Percentiles rank a stretch among this genome's conserved stretches.
These are phyloP conservation scores for Schizopora paradoxa DNA, from an alignment of 1,284 basidiomycete genomes.

Conservation along the genomic window DNA sequence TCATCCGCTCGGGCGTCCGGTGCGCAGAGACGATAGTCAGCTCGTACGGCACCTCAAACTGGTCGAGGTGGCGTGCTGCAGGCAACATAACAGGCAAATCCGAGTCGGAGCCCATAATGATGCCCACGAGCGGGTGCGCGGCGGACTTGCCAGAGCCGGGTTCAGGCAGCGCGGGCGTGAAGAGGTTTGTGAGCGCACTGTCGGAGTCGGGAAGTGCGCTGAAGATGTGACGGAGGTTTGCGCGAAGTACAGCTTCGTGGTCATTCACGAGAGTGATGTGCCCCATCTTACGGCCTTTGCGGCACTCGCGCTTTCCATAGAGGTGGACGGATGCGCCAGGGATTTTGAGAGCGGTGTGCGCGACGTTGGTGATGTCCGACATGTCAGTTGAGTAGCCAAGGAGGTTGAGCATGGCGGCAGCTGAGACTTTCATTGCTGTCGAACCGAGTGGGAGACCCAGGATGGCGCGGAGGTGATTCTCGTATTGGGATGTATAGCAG, in stretches of 20 bases:
- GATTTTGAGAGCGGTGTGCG: conserved; percentile 51
- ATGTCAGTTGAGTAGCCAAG: conserved; percentile 74
- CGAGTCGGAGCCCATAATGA: conserved; percentile 99
- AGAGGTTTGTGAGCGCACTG: conserved; percentile 45
- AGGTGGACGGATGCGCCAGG: conserved; percentile 85
- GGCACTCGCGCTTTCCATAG: conserved; percentile 89
- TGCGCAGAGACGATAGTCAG: conserved; percentile 96
- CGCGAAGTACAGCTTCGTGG: conserved; percentile 73
- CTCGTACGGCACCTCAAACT: conserved; percentile 86
- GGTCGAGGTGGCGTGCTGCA: conserved; percentile 80
- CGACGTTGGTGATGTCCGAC: conserved; percentile 52
- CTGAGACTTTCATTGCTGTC: conserved; percentile 83
- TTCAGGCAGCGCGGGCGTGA: conserved; percentile 44
- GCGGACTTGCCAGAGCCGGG: conserved; percentile 54
- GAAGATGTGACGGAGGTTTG: conserved; percentile 68
- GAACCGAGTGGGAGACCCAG: conserved; percentile 87
- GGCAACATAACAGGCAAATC: conserved; percentile 92
- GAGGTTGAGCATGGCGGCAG: conserved; percentile 93
- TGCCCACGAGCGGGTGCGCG: conserved; percentile 77
- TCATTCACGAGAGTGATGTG: conserved; percentile 90
- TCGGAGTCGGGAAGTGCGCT: conserved; percentile 51
- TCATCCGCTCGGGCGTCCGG: conserved; percentile 86
- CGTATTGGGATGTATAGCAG: conserved; percentile 94
- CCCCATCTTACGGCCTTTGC: conserved; percentile 96
- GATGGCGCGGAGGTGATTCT: conserved; percentile 97